Base-by-base conservation (phyloP, 1,284 basidiomycete species). In the Puccinia polysora region DNA sequence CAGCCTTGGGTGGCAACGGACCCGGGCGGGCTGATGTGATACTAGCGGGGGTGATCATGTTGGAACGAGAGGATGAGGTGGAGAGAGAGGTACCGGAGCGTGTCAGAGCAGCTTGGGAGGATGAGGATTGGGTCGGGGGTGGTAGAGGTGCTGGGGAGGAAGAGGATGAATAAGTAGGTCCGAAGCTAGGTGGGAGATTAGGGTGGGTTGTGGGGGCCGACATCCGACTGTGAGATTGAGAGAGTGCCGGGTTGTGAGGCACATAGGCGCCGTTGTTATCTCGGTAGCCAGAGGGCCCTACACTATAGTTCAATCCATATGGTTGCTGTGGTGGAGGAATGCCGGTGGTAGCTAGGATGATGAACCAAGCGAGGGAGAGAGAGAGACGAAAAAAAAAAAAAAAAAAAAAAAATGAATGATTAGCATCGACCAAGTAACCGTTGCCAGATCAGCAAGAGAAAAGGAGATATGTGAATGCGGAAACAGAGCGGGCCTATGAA, bases 1-100 rank as follows among this genome's bases (percentile, higher is more conserved):
- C 76, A 62, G 77, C 76, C 60, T 75, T 74, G 18, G 73, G 71
- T 15, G 74, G 72, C 18, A 72, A 45, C 0, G 75, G 40, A 18
- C 4, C 18, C 25, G 28, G 47, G 28, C 15, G 62, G 28, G 40
- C 64, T 30, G 34, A 30, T 15, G 4, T 4, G 36, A 25, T 30
- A 52, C 28, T 53, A 34, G 23, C 38, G 30, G 40, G n/a, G 18
- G 43, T 4, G 40, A 45, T 36, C 59, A 63, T 63, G 59, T 30
- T 63, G 40, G 59, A 63, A 18, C 18, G 49, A 14, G 64, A 55
- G 34, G 56, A 58, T 18, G 50, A 23, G 32, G 10, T 25, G 23
- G 64, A 65, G 34, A 65, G 47, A 7, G 64, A 52, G 25, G 64
- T 65, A 34, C 49, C 49, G 36, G 64, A 65, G 45, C 64, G 47